phyloP scores from a whole-genome alignment of 371 early-diverging fungal species.

The Mortierella sp. region DNA sequence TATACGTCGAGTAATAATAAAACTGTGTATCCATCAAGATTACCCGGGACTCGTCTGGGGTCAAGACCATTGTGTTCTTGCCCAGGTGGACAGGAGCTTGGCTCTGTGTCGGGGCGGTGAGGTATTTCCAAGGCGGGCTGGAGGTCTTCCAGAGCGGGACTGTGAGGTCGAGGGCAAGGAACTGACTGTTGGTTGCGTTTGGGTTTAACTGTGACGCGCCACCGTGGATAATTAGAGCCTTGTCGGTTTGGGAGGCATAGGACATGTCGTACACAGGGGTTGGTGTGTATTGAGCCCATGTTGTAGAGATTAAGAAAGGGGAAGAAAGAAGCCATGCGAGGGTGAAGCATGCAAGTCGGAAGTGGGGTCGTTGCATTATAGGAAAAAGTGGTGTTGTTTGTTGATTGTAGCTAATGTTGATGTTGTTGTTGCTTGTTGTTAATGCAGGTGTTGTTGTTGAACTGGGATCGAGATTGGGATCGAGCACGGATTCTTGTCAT shows the following conservation, averaged over 20 bases:
- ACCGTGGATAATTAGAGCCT: constrained; percentile 2
- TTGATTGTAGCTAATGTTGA: neutral
- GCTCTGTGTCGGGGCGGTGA: neutral
- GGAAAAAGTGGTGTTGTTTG: neutral
- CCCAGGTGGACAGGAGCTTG: neutral
- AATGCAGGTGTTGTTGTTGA: neutral
- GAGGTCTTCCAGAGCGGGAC: neutral
- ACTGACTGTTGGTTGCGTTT: neutral
- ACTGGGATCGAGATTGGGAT: neutral
- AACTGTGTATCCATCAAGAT: neutral
- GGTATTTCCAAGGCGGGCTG: neutral
- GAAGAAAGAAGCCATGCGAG: neutral
- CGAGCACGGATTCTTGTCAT: neutral
- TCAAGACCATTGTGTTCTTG: neutral
- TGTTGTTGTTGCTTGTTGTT: neutral
- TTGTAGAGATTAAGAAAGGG: too few relatives aligned
- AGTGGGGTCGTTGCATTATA: neutral
- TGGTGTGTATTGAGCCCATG: neutral
- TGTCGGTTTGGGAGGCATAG: neutral
- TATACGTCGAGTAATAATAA: neutral
- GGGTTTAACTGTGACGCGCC: neutral
- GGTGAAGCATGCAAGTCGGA: neutral
- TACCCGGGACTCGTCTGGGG: neutral
- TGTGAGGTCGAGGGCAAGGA: constrained; percentile 5
- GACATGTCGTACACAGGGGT: constrained; percentile 2